A percentile compares a stretch with the other conserved stretches of the same genome.
Evolutionary conservation across 345 rosid genomes (phyloP).

Genomic region (Sisymbrium altissimum): DNA sequence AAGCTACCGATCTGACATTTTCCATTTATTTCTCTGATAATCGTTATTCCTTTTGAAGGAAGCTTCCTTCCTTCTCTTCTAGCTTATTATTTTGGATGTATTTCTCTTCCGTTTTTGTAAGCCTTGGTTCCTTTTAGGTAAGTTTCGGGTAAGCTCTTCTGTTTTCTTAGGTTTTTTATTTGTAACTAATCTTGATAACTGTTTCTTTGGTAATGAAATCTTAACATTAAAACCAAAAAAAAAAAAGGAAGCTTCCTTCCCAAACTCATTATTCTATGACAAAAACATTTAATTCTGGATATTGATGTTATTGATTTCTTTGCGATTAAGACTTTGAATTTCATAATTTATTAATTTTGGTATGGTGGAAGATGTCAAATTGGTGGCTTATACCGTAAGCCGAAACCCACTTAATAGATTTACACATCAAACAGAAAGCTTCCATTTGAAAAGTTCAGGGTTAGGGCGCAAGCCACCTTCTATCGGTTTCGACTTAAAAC

Average conservation of each 20-base stretch:
- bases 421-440: not conserved
- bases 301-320: not conserved
- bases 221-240: too few species aligned
- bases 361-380: constrained; percentile 3
- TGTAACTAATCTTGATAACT: too few species aligned
- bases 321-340: not conserved
- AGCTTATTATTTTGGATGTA: too few species aligned
- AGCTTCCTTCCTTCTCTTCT: constrained; percentile 5
- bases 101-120: too few species aligned
- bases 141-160: too few species aligned
- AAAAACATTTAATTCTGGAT: not conserved
- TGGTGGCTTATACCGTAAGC: not conserved
- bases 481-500: not conserved
- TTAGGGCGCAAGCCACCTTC: not conserved
- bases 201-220: too few species aligned
- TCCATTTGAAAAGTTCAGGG: not conserved
- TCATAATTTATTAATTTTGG: not conserved
- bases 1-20: constrained; percentile 11
- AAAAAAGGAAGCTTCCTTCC: too few species aligned
- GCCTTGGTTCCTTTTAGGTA: too few species aligned
- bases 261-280: too few species aligned
- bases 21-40: not conserved
- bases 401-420: not conserved
- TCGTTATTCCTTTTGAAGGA: not conserved
- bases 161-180: too few species aligned